These are phyloP conservation scores for Xylariaceae sp. DNA, from an alignment of 2,329 filamentous ascomycete genomes.

Conservation along the genomic window DNA sequence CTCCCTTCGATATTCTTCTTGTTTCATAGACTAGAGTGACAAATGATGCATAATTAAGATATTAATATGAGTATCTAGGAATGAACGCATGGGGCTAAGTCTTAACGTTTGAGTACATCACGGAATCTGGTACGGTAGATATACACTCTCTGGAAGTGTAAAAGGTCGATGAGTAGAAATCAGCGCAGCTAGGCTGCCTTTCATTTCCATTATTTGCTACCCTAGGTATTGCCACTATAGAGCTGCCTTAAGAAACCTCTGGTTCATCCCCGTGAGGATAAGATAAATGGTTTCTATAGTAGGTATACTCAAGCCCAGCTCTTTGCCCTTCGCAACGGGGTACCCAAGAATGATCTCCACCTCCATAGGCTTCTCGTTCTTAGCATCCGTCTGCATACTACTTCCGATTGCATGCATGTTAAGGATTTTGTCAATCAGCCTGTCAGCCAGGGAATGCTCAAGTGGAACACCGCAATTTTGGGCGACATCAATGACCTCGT, in stretches of 20 bases:
- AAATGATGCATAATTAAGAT: too few relatives aligned
- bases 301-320: conserved; percentile 61
- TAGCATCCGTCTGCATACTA: conserved; percentile 66
- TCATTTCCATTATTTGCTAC: not conserved
- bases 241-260: conserved; percentile 20
- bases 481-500: conserved; percentile 63
- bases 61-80: too few relatives aligned
- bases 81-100: too few relatives aligned
- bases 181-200: too few relatives aligned
- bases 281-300: conserved; percentile 52
- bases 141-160: too few relatives aligned
- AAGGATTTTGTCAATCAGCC: conserved; percentile 55
- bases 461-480: conserved; percentile 57
- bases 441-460: conserved; percentile 54
- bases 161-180: too few relatives aligned
- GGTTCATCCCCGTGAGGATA: conserved; percentile 44
- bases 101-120: too few relatives aligned
- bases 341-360: conserved; percentile 69
- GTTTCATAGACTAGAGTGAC: too few relatives aligned
- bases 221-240: not conserved
- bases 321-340: conserved; percentile 60
- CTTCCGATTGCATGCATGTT: conserved; percentile 51
- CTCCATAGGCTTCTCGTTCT: conserved; percentile 64
- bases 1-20: too few relatives aligned
- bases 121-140: too few relatives aligned